phyloP scores from a whole-genome alignment of 1,284 basidiomycete genomes.

The Moesziomyces sp. region DNA sequence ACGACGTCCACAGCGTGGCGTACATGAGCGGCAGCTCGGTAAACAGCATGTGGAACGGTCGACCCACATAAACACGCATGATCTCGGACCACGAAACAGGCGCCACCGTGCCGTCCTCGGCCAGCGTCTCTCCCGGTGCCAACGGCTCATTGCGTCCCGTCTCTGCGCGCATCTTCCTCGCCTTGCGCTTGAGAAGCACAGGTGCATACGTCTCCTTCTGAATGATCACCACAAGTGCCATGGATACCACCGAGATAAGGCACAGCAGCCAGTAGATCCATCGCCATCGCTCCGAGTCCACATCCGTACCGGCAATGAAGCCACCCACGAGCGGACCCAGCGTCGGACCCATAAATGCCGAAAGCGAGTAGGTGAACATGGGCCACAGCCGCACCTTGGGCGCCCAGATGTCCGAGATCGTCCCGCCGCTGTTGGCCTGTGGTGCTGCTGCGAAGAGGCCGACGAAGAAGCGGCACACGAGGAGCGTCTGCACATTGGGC shows the following conservation, averaged over 20 bases:
- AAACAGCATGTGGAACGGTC: constrained; percentile 45
- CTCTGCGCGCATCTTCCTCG: constrained; percentile 7
- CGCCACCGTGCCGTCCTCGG: constrained; percentile 15
- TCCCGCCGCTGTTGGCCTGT: constrained; percentile 38
- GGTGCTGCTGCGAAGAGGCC: constrained; percentile 50
- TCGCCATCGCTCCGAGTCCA: constrained; percentile 26
- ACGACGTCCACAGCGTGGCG: constrained; percentile 40
- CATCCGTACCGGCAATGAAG: constrained; percentile 23
- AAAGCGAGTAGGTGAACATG: constrained; percentile 48
- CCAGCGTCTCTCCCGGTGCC: constrained; percentile 20
- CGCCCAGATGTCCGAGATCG: constrained; percentile 39
- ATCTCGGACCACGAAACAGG: constrained; percentile 24
- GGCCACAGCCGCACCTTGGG: constrained; percentile 36
- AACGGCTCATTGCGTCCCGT: constrained; percentile 20
- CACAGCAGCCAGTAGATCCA: constrained; percentile 48
- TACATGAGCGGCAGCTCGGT: constrained; percentile 46
- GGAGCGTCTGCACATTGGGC: constrained; percentile 36
- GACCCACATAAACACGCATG: constrained; percentile 26
- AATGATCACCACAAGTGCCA: constrained; percentile 20
- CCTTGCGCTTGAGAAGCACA: constrained; percentile 39
- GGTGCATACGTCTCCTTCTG: constrained; percentile 48
- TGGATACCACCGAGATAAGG: constrained; percentile 27
- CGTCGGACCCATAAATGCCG: constrained; percentile 44
- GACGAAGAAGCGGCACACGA: constrained; percentile 48
- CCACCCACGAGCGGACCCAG: constrained; percentile 35